Base-by-base conservation (phyloP, 352 stramenopile genomes). In the Globisporangium echinulatum region DNA sequence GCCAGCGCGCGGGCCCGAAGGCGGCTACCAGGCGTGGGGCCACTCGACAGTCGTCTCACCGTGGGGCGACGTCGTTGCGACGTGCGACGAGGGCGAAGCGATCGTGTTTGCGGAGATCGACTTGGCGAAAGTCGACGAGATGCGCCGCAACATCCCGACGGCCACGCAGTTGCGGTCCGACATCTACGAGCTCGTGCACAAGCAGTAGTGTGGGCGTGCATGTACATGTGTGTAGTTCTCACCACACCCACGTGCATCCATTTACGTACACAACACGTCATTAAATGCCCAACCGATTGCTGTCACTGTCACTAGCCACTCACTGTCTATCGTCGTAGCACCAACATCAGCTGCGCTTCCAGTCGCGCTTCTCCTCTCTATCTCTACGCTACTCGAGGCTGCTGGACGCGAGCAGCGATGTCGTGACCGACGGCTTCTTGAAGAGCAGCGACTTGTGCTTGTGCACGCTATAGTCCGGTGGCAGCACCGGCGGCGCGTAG, bases 21-120 rank as follows among this genome's bases (percentile, higher is more conserved):
- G 90, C 9, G 89, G 95, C 49, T 99, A 99, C 79, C 97, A 99
- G 66, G 97, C 97, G 3, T 99, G 97, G 96, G 98, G 98, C 37
- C 97, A 99, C 83, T 99, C 92, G 38, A 97, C 94, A 0, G 83
- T 98, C 10, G 83, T 99, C 17, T 97, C 90, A 37, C 98, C 97
- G 0, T 99, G 97, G 97, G 97, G 97, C 15, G 92, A 98, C 54
- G 87, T 99, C 17, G 70, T 99, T 7, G 92, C 92, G 36, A 99
- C 92, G 4, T 98, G 92, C 51, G 96, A 90, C 36, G 91, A 99
- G 71, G 79, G 76, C 9, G 86, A 96, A 48, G 81, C 76, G 14
- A 90, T 99, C 57, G 92, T 99, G 33, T 87, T 98, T 59, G 96
- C 90, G 38, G 97, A 99, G 61, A 78, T 99, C 37, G 94, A 99